Percentiles rank a stretch among this genome's conserved stretches.
Conservation (phyloP, 2,329 filamentous ascomycete genomes). For the Fusarium sp. region DNA sequence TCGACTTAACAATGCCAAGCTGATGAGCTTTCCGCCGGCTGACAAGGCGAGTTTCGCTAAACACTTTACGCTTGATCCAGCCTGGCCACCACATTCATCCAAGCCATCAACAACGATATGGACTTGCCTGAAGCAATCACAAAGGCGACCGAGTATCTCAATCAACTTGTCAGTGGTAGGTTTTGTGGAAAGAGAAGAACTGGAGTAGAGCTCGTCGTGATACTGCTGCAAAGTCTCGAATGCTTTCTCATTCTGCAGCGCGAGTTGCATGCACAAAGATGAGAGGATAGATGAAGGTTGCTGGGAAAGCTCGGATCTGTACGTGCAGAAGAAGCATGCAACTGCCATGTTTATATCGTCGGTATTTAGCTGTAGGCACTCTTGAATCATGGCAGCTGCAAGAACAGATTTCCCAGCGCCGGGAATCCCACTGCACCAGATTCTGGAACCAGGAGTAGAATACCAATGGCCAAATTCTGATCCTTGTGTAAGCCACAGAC, state of each 20-base stretch:
- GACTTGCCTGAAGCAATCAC: neutral
- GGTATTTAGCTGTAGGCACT: neutral
- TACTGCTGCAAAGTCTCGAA: neutral
- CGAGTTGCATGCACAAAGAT: neutral
- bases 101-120: neutral
- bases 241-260: neutral
- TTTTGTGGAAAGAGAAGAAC: neutral
- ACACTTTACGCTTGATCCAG: neutral
- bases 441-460: too few relatives aligned
- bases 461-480: too few relatives aligned
- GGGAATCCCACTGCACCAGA: neutral
- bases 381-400: neutral
- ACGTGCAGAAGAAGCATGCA: constrained; percentile 3
- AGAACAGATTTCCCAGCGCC: constrained; percentile 1
- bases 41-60: neutral
- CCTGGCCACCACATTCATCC: neutral
- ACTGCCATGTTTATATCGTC: neutral
- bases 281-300: neutral
- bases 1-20: constrained; percentile 18
- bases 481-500: too few relatives aligned
- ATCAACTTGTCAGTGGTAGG: neutral
- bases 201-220: neutral
- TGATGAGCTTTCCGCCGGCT: neutral
- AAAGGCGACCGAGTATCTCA: neutral
- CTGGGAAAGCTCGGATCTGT: neutral